phyloP scores from a whole-genome alignment of 305 asterid species.

The Fraxinus nigra region DNA sequence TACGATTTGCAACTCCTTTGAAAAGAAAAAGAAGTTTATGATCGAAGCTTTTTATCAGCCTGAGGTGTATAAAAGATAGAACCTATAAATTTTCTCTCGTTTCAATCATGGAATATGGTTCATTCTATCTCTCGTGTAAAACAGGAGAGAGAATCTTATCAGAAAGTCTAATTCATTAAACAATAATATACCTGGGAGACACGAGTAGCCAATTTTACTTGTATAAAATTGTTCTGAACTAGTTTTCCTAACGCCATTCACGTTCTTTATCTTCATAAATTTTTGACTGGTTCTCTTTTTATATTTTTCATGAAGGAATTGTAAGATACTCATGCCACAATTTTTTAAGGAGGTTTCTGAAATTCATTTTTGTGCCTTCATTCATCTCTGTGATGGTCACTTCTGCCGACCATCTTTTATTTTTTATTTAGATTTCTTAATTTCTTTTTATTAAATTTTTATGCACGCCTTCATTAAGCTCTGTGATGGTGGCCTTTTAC shows the following conservation, averaged over 20 bases:
- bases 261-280: not conserved
- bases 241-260: not conserved
- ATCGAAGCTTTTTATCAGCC: not conserved
- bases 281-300: not conserved
- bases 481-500: not conserved
- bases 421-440: not conserved
- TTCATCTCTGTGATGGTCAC: not conserved
- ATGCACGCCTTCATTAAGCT: not conserved
- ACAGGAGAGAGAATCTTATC: not conserved
- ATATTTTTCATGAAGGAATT: not conserved
- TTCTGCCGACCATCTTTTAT: not conserved
- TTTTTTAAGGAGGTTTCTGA: not conserved
- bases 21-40: not conserved
- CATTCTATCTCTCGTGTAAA: not conserved
- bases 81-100: constrained; percentile 1
- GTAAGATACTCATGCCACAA: not conserved
- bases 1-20: constrained; percentile 7
- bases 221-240: not conserved
- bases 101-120: constrained; percentile 8
- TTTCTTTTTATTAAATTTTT: not conserved
- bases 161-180: not conserved
- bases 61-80: constrained; percentile 1
- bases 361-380: not conserved
- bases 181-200: not conserved
- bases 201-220: not conserved